Evolutionary conservation across 2,329 filamentous ascomycete species (phyloP), one percentile per base, ranked within the genome.

Genomic region (Fusarium secorum): DNA sequence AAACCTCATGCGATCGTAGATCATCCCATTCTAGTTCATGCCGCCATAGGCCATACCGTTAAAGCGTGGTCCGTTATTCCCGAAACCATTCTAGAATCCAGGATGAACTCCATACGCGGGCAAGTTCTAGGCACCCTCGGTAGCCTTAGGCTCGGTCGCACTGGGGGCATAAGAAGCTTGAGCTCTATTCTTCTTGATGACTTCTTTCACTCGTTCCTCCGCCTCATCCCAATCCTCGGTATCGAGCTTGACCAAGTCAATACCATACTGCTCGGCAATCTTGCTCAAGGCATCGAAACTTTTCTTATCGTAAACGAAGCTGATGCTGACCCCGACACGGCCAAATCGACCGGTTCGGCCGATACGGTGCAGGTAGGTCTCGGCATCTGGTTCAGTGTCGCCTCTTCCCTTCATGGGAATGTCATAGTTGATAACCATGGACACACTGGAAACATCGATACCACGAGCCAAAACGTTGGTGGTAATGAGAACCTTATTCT

Each of bases 351-450:
- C 96, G 18, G 96, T 99, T 78, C 96, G 94, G 68, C 96, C 96
- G 75, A 99, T 99, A 79, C 96, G 93, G 86, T 99, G 96, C 52
- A 99, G 91, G 79, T 99, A 99, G 2, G 96, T 99, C 84, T 98
- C 95, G 49, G 90, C 90, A 78, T 99, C 96, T 18, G 95, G 92
- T 81, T 96, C 93, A 32, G 87, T 86, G 74, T 98, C 95, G 22
- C 92, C 90, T 35, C 87, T 83, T 42, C 92, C 90, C 78, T 91
- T 91, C 85, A 91, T 92, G 28, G 91, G 91, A 63, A 94, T 92
- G 75, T 94, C 92, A 82, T 99, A 99, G 85, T 99, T 99, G 85
- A 99, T 94, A 58, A 99, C 96, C 91, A 99, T 96, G 14, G 94
- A 97, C 18, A 99, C 96, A 32, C 83, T 97, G 81, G 79, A 98